Evolutionary conservation across 768 basidiomycete genomes (phyloP), one percentile per base, ranked within the genome.

Genomic region (Lactarius tabidus): DNA sequence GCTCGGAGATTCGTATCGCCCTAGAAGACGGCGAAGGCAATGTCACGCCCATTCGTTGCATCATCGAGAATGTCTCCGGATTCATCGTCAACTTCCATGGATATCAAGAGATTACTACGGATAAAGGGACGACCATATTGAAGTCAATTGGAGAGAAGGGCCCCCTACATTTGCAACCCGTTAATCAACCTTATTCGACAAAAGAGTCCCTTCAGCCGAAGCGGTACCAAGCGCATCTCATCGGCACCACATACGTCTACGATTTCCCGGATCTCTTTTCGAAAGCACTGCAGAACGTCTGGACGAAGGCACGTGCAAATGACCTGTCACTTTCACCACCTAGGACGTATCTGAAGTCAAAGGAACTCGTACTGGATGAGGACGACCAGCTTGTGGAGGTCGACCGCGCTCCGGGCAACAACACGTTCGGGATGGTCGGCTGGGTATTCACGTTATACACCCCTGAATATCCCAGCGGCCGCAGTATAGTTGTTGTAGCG

Each of bases 191-290:
- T 0, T 98, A 98, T 78, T 87, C 96, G 17, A 98, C 96, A 64
- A 99, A 97, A 79, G 96, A 98, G 75, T 98, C 95, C 20, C 80
- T 99, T 55, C 97, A 99, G 74, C 97, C 97, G 48, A 95, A 97
- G 77, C 94, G 97, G 68, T 98, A 98, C 80, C 96, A 98, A 74
- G 97, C 97, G 28, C 97, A 99, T 76, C 85, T 98, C 65, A 89
- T 97, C 70, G 97, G 97, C 60, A 99, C 97, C 35, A 99, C 97
- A 58, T 99, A 98, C 75, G 95, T 91, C 36, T 98, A 98, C 77
- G 97, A 98, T 78, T 99, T 98, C 89, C 97, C 97, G 48, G 97
- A 97, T 72, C 86, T 99, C 68, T 99, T 98, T 83, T 89, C 95
- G 43, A 98, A 98, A 79, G 95, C 96, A 8, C 80, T 98, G 65